Evolutionary conservation across 1,284 basidiomycete species (phyloP).

Genomic region (Cerrena zonata): DNA sequence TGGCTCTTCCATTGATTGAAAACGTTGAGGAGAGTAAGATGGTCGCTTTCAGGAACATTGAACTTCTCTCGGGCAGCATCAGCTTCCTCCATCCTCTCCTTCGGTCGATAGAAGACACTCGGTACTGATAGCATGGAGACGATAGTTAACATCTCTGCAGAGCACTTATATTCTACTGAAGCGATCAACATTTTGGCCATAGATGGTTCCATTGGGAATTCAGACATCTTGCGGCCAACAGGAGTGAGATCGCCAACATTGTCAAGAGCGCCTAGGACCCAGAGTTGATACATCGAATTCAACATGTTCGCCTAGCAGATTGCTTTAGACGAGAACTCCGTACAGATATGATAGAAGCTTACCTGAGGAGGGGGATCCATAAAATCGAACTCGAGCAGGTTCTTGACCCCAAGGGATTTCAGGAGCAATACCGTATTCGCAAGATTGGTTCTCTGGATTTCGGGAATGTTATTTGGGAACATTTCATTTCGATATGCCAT

Average conservation of each 20-base stretch:
- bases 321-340: not conserved
- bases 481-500: conserved; percentile 97
- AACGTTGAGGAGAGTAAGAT: conserved; percentile 91
- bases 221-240: conserved; percentile 92
- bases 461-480: conserved; percentile 92
- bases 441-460: conserved; percentile 94
- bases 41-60: conserved; percentile 96
- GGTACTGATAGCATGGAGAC: conserved; percentile 99
- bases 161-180: conserved; percentile 90
- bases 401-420: conserved; percentile 98
- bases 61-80: conserved; percentile 97
- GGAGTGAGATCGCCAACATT: conserved; percentile 95
- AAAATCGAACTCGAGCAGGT: conserved; percentile 96
- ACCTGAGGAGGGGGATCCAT: conserved; percentile 98
- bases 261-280: conserved; percentile 95
- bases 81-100: conserved; percentile 91
- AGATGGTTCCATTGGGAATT: conserved; percentile 97
- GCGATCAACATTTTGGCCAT: conserved; percentile 98
- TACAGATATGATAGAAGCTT: conserved; percentile 38
- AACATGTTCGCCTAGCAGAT: conserved; percentile 81
- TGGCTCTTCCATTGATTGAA: conserved; percentile 98
- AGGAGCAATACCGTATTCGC: conserved; percentile 90
- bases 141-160: conserved; percentile 93
- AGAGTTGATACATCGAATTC: conserved; percentile 98
- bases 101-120: conserved; percentile 92